Evolutionary conservation across 768 basidiomycete genomes (phyloP), one percentile per base, ranked within the genome.

Genomic region (Lactifluus rugatus): DNA sequence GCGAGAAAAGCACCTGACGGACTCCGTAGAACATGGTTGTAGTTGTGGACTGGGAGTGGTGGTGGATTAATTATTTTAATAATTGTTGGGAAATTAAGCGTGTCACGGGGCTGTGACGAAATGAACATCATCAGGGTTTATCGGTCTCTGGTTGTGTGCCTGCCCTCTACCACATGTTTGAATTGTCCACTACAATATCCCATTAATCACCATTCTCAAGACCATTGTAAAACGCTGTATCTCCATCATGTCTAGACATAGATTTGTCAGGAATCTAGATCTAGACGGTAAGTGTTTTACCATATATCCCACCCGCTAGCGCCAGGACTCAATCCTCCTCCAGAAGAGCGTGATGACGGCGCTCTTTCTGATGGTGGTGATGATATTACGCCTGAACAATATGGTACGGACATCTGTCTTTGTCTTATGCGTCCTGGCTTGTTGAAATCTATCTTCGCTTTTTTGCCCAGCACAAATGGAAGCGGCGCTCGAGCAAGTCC

Each of bases 331-430:
- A 42, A 23, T 13, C 10, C 23, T 47, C 28, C 61, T n/a, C 65
- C 23, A 93, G 94, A 85, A 69, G 93, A 92, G 72, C 77, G 94
- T 63, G 85, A 93, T 47, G 93, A 94, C 64, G 83, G 85, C 64
- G 82, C 81, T 13, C 71, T 89, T 50, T 87, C 83, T 21, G 87
- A 90, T 66, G 87, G 82, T 37, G 85, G 78, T n/a, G 87, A 85
- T 47, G 83, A 87, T 26, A 78, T 94, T 74, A 85, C 87, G n/a
- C 76, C 81, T 41, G 89, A 93, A 60, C 83, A 97, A 65, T 81
- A 85, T 70, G 84, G 93, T 92, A 65, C 49, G 72, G 64, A 80
- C 83, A 85, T 61, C 50, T 4, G 66, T 66, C 31, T 46, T 39
- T 34, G 16, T 45, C 48, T 21, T 25, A n/a, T 25, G 3, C 17